Base-by-base conservation (phyloP, 1,284 basidiomycete genomes). In the Puccinia polysora region DNA sequence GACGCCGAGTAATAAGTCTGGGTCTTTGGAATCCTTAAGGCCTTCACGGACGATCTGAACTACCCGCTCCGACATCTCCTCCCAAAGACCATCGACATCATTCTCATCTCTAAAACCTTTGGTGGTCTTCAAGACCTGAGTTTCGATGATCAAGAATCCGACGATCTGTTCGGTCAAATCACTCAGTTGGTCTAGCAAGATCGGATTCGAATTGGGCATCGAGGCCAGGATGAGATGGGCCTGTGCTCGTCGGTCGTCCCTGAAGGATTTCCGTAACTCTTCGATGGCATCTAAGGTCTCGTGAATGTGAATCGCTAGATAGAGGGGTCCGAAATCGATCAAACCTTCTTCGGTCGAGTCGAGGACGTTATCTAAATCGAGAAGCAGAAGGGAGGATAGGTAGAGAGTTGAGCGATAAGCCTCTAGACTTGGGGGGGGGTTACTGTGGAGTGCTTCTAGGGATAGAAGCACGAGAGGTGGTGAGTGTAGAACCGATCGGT, bases 121-220 rank as follows among this genome's bases (percentile, higher is more conserved):
- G 5, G 92, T 91, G 0, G 91, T 92, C 75, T 88, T 86, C 4
- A 97, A 84, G 0, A 99, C 94, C 78, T 97, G 89, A 4, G 86
- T 88, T 80, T 99, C 96, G 75, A 98, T 89, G 73, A 98, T 91
- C 82, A 99, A 98, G 81, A 97, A 99, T 0, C 96, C 96, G n/a
- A 94, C 89, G 74, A 97, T 91, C 80, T 97, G 91, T 80, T 97
- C 88, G 47, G 90, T 88, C 20, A 96, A 82, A 28, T 85, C 74
- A 0, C 81, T 80, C 5, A 84, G 79, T 2, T 79, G 80, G 4
- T 84, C 12, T 82, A 81, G 34, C 87, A 80, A n/a, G 80, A 81
- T 40, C 25, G 20, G 4, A 5, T 32, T 14, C 23, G 38, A 40
- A n/a, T 81, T 23, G 85, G 84, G 75, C 75, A 53, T 80, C 78